Evolutionary conservation across 345 rosid genomes (phyloP).

Genomic region (Psidium friedrichsthalianum): DNA sequence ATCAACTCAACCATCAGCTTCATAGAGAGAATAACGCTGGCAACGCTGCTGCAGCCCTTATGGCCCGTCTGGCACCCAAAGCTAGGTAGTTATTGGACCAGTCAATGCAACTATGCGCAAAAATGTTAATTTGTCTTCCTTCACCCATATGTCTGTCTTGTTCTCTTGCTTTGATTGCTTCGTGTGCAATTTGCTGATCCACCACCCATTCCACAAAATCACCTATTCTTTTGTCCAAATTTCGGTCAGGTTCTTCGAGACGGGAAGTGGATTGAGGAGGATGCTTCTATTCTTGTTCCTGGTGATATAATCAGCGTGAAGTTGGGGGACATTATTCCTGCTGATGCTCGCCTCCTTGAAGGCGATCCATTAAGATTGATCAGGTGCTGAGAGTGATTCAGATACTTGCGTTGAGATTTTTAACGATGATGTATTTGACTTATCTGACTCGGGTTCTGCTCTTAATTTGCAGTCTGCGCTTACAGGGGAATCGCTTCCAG

Average conservation of each 20-base stretch:
- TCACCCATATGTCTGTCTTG: not conserved
- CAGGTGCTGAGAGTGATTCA: slow-evolving; percentile 21
- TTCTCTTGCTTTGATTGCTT: not conserved
- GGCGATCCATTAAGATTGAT: slow-evolving; percentile 64
- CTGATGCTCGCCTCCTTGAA: slow-evolving; percentile 60
- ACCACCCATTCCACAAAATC: not conserved
- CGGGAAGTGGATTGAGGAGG: slow-evolving; percentile 55
- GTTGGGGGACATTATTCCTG: slow-evolving; percentile 65
- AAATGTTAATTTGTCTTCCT: not conserved
- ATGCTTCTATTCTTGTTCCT: slow-evolving; percentile 55
- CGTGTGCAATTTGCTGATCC: not conserved
- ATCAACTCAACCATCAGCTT: slow-evolving; percentile 64
- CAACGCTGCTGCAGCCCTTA: slow-evolving; percentile 54
- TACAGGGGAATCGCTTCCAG: slow-evolving; percentile 90
- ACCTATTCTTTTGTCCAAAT: not conserved
- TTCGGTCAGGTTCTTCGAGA: slow-evolving; percentile 38
- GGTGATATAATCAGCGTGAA: slow-evolving; percentile 62
- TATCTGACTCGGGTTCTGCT: not conserved
- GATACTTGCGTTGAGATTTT: not conserved
- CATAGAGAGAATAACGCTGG: slow-evolving; percentile 68
- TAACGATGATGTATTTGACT: not conserved
- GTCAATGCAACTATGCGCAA: not conserved
- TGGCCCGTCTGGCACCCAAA: slow-evolving; percentile 61
- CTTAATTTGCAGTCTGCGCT: slow-evolving; percentile 43
- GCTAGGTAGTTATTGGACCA: slow-evolving; percentile 21